Percentiles rank a stretch among this genome's conserved stretches.
These are phyloP conservation scores for Gastrodia elata DNA, from an alignment of 106 monocot species.

Conservation along the genomic window DNA sequence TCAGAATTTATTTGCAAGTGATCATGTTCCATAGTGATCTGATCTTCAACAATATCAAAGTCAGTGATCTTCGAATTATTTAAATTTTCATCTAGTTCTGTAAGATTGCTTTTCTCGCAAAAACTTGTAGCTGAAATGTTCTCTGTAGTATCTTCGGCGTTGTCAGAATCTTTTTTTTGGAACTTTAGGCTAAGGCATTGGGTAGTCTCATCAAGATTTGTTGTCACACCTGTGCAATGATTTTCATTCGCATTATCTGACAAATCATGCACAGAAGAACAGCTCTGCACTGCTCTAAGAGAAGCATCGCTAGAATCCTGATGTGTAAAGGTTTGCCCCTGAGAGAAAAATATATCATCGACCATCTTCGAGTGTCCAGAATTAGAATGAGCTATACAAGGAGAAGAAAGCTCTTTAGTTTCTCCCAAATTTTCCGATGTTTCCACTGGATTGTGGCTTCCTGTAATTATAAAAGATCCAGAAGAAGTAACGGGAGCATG, in stretches of 20 bases:
- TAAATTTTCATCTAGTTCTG: not conserved
- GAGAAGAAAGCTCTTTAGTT: not conserved
- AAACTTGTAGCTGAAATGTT: not conserved
- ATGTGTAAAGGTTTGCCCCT: not conserved
- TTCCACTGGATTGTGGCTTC: not conserved
- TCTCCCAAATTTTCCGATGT: not conserved
- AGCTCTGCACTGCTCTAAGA: not conserved
- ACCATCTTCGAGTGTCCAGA: not conserved
- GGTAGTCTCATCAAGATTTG: not conserved
- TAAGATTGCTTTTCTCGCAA: not conserved
- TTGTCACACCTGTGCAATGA: not conserved
- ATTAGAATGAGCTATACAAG: not conserved
- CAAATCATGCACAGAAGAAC: not conserved
- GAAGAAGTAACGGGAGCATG: not conserved
- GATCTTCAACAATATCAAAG: not conserved
- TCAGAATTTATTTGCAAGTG: not conserved
- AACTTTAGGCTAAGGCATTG: not conserved
- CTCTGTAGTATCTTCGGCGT: not conserved
- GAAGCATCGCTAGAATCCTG: not conserved
- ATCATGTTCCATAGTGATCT: not conserved
- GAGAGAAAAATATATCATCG: not conserved
- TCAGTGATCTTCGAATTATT: not conserved
- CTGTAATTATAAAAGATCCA: constrained; percentile 1
- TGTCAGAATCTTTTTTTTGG: not conserved
- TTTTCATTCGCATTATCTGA: not conserved